Percentiles rank a stretch among this genome's conserved stretches.
phyloP scores from a whole-genome alignment of 768 basidiomycete species.

The Lactarius pseudohatsudake region DNA sequence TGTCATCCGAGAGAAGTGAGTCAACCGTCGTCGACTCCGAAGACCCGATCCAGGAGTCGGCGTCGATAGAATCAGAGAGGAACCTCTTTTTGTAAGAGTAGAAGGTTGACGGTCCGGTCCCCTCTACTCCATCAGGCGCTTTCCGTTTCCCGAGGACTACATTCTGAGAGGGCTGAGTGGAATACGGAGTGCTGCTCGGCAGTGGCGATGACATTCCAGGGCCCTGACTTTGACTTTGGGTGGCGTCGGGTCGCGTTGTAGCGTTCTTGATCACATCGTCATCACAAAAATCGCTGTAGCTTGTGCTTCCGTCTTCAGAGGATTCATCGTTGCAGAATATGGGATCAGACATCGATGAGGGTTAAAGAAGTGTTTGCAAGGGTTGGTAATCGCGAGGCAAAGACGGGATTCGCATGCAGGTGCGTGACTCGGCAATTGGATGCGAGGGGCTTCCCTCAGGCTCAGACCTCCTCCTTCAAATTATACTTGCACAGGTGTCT shows the following conservation, averaged over 20 bases:
- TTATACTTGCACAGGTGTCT: constrained; percentile 4
- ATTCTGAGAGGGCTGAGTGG: not conserved
- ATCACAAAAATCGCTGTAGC: constrained; percentile 22
- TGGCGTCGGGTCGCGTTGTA: not conserved
- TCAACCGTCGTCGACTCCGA: not conserved
- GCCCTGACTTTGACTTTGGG: not conserved
- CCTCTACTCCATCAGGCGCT: constrained; percentile 3
- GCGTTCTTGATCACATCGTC: constrained; percentile 6
- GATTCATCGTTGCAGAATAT: not conserved
- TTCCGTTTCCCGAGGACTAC: constrained; percentile 19
- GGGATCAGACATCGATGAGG: constrained; percentile 7
- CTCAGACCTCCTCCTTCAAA: not conserved
- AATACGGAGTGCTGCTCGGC: not conserved
- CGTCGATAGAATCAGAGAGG: not conserved
- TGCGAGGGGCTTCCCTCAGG: not conserved
- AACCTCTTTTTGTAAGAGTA: constrained; percentile 13
- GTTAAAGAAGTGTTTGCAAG: not conserved
- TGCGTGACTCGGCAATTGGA: not conserved
- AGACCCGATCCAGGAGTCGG: not conserved
- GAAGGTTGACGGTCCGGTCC: not conserved
- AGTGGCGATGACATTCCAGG: not conserved
- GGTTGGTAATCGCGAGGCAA: not conserved
- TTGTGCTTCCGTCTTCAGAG: constrained; percentile 12
- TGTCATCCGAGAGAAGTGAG: not conserved
- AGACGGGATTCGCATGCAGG: not conserved